Percentiles rank a stretch among this genome's conserved stretches.
Conservation (phyloP, 208 protist species). For the Naegleria lovaniensis region DNA sequence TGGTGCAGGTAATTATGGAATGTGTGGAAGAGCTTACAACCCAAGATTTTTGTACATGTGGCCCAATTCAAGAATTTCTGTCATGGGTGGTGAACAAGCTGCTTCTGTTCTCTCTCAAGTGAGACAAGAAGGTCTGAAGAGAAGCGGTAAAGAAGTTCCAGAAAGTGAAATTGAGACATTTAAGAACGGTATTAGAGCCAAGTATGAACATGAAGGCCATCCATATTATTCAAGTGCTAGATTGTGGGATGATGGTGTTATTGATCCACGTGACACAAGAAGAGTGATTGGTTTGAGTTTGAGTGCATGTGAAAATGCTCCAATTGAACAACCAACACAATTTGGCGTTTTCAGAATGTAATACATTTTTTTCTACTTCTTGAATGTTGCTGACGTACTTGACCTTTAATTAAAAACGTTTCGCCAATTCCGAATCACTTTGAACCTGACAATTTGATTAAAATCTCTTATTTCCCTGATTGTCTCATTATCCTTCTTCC, state of each 20-base stretch:
- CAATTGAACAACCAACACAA: slow-evolving; percentile 50
- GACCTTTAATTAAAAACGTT: too few species aligned
- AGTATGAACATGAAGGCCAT: slow-evolving; percentile 82
- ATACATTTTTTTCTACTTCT: too few species aligned
- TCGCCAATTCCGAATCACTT: too few species aligned
- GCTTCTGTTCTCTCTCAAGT: slow-evolving; percentile 74
- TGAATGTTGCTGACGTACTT: too few species aligned
- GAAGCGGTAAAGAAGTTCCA: slow-evolving; percentile 35
- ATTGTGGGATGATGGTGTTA: slow-evolving; percentile 92
- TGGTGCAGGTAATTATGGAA: slow-evolving; percentile 93
- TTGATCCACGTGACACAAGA: slow-evolving; percentile 75
- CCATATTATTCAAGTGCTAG: slow-evolving; percentile 84
- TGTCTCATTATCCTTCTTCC: too few species aligned
- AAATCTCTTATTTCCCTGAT: too few species aligned
- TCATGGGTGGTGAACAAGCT: slow-evolving; percentile 93
- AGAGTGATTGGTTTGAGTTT: slow-evolving; percentile 74
- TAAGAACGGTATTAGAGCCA: slow-evolving; percentile 62
- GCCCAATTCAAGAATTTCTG: slow-evolving; percentile 87
- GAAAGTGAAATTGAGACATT: slow-evolving; percentile 57
- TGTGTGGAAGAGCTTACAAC: slow-evolving; percentile 77
- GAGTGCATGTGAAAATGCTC: slow-evolving; percentile 56
- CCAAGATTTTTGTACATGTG: slow-evolving; percentile 90
- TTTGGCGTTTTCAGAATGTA: slow-evolving; percentile 91
- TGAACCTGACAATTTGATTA: too few species aligned
- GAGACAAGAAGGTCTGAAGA: slow-evolving; percentile 44